Evolutionary conservation across 2,329 filamentous ascomycete species (phyloP).

Genomic region (Talaromyces funiculosus): DNA sequence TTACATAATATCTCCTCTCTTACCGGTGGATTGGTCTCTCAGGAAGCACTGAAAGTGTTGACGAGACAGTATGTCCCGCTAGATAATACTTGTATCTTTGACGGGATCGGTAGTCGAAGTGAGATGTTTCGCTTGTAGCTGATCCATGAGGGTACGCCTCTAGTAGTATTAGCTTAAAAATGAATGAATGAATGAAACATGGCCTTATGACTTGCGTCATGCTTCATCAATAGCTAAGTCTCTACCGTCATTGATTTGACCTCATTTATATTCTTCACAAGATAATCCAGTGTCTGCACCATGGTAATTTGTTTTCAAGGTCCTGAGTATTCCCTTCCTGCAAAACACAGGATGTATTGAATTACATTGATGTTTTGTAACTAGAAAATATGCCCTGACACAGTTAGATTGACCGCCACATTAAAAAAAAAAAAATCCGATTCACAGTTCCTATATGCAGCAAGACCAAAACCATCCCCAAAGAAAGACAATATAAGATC

Average conservation of each 20-base stretch:
- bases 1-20: conserved; percentile 87
- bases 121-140: conserved; percentile 45
- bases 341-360: too few relatives aligned
- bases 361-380: neutral
- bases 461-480: neutral
- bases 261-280: too few relatives aligned
- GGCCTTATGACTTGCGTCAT: neutral
- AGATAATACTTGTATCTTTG: conserved; percentile 59
- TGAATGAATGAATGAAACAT: neutral
- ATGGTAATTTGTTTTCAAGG: too few relatives aligned
- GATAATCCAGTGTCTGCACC: too few relatives aligned
- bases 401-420: neutral
- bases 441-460: neutral
- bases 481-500: neutral
- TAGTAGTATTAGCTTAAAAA: too few relatives aligned
- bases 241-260: neutral
- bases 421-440: neutral
- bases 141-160: neutral
- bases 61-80: conserved; percentile 63
- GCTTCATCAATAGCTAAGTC: neutral
- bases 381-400: too few relatives aligned
- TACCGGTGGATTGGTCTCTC: conserved; percentile 87
- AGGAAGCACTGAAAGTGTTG: conserved; percentile 82
- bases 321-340: too few relatives aligned
- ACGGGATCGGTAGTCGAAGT: conserved; percentile 54